phyloP scores from a whole-genome alignment of 108 stramenopile genomes.

The Conticribra weissflogii region DNA sequence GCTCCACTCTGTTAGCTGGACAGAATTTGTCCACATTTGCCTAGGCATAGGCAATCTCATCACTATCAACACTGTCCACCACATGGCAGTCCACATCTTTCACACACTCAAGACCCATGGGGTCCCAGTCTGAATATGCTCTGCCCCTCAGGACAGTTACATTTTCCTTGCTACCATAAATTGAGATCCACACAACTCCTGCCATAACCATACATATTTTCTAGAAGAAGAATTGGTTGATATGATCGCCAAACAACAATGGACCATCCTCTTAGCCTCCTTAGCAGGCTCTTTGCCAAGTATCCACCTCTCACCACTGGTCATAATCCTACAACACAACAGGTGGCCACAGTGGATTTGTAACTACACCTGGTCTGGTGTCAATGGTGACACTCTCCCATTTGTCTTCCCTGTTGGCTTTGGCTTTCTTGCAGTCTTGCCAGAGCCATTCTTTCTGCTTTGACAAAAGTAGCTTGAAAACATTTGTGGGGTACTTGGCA shows the following conservation, averaged over 20 bases:
- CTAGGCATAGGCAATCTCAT: too few relatives aligned
- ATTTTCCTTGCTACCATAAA: conserved; percentile 9
- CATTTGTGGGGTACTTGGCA: too few relatives aligned
- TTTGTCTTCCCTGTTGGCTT: conserved; percentile 18
- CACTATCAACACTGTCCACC: too few relatives aligned
- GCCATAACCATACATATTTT: conserved; percentile 14
- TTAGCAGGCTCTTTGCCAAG: not conserved
- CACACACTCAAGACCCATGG: not conserved
- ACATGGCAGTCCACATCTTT: not conserved
- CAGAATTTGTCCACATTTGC: too few relatives aligned
- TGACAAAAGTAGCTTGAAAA: too few relatives aligned
- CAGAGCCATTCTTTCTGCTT: too few relatives aligned
- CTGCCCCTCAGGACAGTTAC: conserved; percentile 12
- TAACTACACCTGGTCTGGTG: conserved; percentile 27
- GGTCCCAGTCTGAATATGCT: not conserved
- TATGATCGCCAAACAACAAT: conserved; percentile 15
- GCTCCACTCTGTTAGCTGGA: too few relatives aligned
- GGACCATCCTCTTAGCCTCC: conserved; percentile 20
- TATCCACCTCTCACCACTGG: conserved; percentile 33
- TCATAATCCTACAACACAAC: conserved; percentile 39
- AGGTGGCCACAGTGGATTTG: conserved; percentile 23
- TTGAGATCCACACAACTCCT: conserved; percentile 29
- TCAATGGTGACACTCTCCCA: conserved; percentile 39
- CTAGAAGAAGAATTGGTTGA: conserved; percentile 14
- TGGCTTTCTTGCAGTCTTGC: too few relatives aligned